These are phyloP conservation scores for Ajuga reptans DNA, from an alignment of 305 asterid species.

Conservation along the genomic window DNA sequence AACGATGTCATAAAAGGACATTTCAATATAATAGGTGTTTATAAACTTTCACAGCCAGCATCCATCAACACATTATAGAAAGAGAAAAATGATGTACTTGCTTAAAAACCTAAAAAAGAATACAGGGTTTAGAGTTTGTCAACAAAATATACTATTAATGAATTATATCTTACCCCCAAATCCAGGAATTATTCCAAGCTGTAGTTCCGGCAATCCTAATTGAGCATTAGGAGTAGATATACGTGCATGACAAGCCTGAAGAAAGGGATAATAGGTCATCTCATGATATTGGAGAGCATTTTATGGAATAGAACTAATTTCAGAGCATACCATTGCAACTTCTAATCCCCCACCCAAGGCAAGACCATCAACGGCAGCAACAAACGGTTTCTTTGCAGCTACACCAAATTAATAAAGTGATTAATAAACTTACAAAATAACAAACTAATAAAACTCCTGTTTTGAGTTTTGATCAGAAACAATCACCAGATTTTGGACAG, in stretches of 20 bases:
- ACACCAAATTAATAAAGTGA: conserved; percentile 19
- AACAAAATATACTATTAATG: not conserved
- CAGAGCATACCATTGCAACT: conserved; percentile 76
- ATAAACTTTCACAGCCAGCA: not conserved
- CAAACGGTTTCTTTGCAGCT: conserved; percentile 91
- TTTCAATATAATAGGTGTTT: not conserved
- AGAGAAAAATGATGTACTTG: not conserved
- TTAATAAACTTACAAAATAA: not conserved
- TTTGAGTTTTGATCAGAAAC: not conserved
- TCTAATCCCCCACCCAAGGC: conserved; percentile 99
- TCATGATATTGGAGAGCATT: not conserved
- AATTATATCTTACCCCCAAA: conserved; percentile 62
- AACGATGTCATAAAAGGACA: not conserved
- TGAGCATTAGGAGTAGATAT: conserved; percentile 77
- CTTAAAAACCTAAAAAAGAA: too few relatives aligned
- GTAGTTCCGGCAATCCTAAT: conserved; percentile 92
- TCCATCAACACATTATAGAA: not conserved
- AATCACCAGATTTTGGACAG: not conserved
- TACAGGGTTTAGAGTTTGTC: not conserved
- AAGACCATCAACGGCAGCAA: conserved; percentile 96
- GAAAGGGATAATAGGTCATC: conserved; percentile 22
- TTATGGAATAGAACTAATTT: conserved; percentile 9
- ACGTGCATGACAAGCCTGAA: conserved; percentile 97
- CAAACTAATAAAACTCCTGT: not conserved
- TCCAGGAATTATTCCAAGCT: conserved; percentile 92